These are phyloP conservation scores for Backusella sp. DNA, from an alignment of 192 early-diverging fungal species.

Conservation along the genomic window DNA sequence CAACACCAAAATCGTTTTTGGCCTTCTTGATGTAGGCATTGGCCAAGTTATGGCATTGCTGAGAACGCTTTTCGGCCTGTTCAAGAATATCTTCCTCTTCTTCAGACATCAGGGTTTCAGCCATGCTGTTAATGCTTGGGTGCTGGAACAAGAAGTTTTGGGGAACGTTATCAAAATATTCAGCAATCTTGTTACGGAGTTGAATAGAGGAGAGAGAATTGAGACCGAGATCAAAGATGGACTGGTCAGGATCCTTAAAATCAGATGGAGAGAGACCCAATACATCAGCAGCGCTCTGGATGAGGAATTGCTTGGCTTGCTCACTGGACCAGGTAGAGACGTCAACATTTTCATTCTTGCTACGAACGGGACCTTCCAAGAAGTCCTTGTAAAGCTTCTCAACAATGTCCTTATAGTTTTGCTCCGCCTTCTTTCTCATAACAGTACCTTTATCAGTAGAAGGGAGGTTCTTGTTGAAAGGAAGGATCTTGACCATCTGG, in stretches of 20 bases:
- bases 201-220: slow-evolving; percentile 26
- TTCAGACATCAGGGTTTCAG: background rate
- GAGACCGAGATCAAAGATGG: slow-evolving; percentile 34
- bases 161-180: slow-evolving; percentile 13
- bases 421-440: slow-evolving; percentile 40
- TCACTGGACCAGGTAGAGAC: background rate
- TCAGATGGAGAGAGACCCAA: slow-evolving; percentile 2
- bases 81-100: background rate
- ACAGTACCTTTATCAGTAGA: slow-evolving; percentile 32
- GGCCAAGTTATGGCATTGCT: slow-evolving; percentile 2
- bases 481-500: slow-evolving; percentile 32
- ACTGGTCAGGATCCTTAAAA: slow-evolving; percentile 7
- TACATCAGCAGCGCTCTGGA: slow-evolving; percentile 16
- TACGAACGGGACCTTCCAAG: background rate
- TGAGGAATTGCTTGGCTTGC: background rate
- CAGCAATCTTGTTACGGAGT: slow-evolving; percentile 23
- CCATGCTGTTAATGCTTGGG: slow-evolving; percentile 17
- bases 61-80: background rate
- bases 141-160: slow-evolving; percentile 32
- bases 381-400: slow-evolving; percentile 53
- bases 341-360: background rate
- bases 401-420: slow-evolving; percentile 49
- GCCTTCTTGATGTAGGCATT: slow-evolving; percentile 15
- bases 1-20: slow-evolving; percentile 12
- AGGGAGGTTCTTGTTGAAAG: slow-evolving; percentile 17